Evolutionary conservation across 208 protist species (phyloP).

Genomic region (Crithidia thermophila): DNA sequence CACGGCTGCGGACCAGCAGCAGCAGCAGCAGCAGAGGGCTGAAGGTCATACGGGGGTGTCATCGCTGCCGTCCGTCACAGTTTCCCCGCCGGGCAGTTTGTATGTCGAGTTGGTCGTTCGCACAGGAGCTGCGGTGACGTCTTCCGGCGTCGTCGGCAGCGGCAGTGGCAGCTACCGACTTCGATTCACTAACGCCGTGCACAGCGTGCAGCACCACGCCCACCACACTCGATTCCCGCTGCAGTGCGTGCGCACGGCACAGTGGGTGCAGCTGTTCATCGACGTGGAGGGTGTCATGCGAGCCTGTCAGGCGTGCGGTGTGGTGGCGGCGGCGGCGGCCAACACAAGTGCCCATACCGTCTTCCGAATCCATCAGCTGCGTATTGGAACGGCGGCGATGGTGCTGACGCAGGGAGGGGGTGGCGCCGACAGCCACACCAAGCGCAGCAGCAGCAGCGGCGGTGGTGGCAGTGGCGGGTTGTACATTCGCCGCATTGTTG

Average conservation of each 20-base stretch:
- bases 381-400: slow-evolving; percentile 13
- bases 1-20: not conserved
- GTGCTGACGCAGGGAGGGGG: slow-evolving; percentile 7
- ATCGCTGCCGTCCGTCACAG: not conserved
- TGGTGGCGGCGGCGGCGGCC: not conserved
- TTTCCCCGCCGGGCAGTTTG: slow-evolving; percentile 21
- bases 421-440: not conserved
- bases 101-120: slow-evolving; percentile 27
- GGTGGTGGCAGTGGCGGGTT: slow-evolving; percentile 22
- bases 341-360: not conserved
- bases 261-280: slow-evolving; percentile 75
- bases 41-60: not conserved
- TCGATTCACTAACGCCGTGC: slow-evolving; percentile 50
- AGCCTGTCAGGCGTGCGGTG: slow-evolving; percentile 17
- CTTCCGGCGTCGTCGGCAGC: not conserved
- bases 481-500: slow-evolving; percentile 70
- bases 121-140: not conserved
- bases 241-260: slow-evolving; percentile 41
- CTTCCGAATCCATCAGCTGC: slow-evolving; percentile 37
- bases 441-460: not conserved
- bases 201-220: slow-evolving; percentile 34
- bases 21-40: slow-evolving; percentile 18
- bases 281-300: slow-evolving; percentile 51
- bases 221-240: slow-evolving; percentile 74
- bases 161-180: slow-evolving; percentile 26